Percentiles rank a stretch among this genome's conserved stretches.
phyloP scores from a whole-genome alignment of 257 asterid species.

The Gardenia jasminoides region DNA sequence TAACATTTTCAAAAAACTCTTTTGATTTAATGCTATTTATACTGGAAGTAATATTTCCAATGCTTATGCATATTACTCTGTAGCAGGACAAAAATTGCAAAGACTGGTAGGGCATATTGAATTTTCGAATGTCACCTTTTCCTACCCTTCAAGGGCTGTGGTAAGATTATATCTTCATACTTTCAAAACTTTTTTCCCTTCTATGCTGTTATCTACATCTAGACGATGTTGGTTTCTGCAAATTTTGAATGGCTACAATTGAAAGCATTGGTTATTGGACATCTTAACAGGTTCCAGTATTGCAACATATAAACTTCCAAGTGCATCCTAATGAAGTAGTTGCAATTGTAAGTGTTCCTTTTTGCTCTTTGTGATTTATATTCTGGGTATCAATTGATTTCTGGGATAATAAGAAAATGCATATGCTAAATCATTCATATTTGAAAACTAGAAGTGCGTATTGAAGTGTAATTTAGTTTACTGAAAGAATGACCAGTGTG shows the following conservation, averaged over 20 bases:
- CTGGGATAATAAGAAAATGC: not conserved
- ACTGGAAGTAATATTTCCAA: conserved; percentile 3
- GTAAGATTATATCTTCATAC: conserved; percentile 37
- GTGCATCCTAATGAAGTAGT: conserved; percentile 88
- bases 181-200: not conserved
- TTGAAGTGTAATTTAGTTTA: too few relatives aligned
- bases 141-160: conserved; percentile 72
- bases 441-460: not conserved
- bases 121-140: conserved; percentile 62
- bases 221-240: not conserved
- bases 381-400: too few relatives aligned
- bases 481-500: not conserved
- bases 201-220: not conserved
- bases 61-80: conserved; percentile 15
- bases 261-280: conserved; percentile 16
- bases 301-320: conserved; percentile 57
- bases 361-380: not conserved
- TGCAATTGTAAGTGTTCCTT: conserved; percentile 68
- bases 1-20: not conserved
- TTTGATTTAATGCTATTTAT: not conserved
- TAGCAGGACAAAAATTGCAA: conserved; percentile 67
- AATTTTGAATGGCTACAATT: not conserved
- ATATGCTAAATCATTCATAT: not conserved
- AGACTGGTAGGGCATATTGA: conserved; percentile 71
- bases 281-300: conserved; percentile 65